Evolutionary conservation across 2,329 filamentous ascomycete genomes (phyloP), one percentile per base, ranked within the genome.

Genomic region (Xylariaceae sp.): DNA sequence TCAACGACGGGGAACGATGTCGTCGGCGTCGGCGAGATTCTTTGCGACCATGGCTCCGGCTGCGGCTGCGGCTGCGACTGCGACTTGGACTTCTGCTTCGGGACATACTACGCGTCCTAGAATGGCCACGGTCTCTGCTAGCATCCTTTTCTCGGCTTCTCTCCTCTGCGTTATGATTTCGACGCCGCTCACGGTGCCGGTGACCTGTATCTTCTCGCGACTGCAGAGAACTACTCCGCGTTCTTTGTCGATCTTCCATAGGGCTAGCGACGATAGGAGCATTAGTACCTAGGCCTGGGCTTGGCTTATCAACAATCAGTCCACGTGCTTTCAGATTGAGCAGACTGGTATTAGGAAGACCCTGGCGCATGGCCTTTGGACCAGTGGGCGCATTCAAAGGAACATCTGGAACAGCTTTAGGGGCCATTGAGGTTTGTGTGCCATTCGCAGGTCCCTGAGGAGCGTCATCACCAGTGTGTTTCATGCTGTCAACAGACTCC

Each of bases 331-430:
- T 71, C 61, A 83, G 61, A 54, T 85, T 78, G 50, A 82, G 77
- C 39, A 87, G 77, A 52, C 86, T 87, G 43, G 84, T 90, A 63
- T 94, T 94, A 38, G 87, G 86, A 9, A 89, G 72, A 22, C 89
- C 89, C 64, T 93, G 85, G 49, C 91, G 79, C 88, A 97, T 95
- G 15, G 93, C 93, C 66, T 93, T 90, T 36, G 93, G 93, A 9
- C 90, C 93, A 41, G 86, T 95, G 19, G 93, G 93, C 19, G 93
- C 93, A 67, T 75, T 88, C 66, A 81, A 64, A 34, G 80, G 80
- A 38, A 73, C 67, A 49, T 68, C 67, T 17, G 63, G 63, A 18
- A 54, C 49, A 42, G 51, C 48, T 38, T 53, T 50, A 30, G 44
- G 44, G 38, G 48, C 51, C 43, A 51, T 41, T 30, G 51, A 49